Percentiles rank a stretch among this genome's conserved stretches.
phyloP scores from a whole-genome alignment of 805 yeast species.

The Ogataea nitratoaversa region DNA sequence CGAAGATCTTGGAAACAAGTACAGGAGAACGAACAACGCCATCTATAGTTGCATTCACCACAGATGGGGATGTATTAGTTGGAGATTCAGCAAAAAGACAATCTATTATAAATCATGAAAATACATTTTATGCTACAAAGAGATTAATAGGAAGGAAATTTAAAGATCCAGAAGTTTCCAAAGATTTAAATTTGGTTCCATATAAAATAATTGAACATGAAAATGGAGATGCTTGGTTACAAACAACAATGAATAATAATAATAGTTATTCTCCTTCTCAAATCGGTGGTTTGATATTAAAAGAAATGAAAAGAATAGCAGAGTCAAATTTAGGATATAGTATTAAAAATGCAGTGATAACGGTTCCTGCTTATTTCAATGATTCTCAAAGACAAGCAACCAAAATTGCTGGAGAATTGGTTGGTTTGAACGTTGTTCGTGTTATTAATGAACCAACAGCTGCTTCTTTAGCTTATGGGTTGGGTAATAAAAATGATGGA shows the following conservation, averaged over 20 bases:
- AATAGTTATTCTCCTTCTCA: conserved; percentile 95
- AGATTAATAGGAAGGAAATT: conserved; percentile 92
- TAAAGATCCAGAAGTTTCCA: conserved; percentile 85
- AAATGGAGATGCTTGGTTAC: conserved; percentile 96
- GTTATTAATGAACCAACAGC: conserved; percentile 89
- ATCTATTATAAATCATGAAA: conserved; percentile 90
- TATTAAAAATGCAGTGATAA: conserved; percentile 83
- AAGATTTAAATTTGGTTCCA: conserved; percentile 83
- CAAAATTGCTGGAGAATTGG: conserved; percentile 93
- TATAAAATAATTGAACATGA: conserved; percentile 85
- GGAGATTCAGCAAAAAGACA: conserved; percentile 97
- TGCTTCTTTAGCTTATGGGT: conserved; percentile 90
- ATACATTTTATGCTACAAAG: conserved; percentile 92
- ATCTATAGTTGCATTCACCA: conserved; percentile 90
- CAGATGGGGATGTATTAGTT: conserved; percentile 80
- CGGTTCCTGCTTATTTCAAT: conserved; percentile 86
- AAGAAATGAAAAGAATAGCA: conserved; percentile 95
- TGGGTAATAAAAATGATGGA: conserved; percentile 64
- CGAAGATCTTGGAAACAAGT: conserved; percentile 73
- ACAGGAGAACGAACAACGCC: conserved; percentile 85
- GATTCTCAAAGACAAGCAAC: conserved; percentile 90
- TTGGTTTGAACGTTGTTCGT: conserved; percentile 82
- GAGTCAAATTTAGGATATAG: conserved; percentile 75
- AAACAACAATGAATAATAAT: conserved; percentile 51
- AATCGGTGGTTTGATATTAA: conserved; percentile 87